Base-by-base conservation (phyloP, 768 basidiomycete genomes). In the Auricularia sp. region DNA sequence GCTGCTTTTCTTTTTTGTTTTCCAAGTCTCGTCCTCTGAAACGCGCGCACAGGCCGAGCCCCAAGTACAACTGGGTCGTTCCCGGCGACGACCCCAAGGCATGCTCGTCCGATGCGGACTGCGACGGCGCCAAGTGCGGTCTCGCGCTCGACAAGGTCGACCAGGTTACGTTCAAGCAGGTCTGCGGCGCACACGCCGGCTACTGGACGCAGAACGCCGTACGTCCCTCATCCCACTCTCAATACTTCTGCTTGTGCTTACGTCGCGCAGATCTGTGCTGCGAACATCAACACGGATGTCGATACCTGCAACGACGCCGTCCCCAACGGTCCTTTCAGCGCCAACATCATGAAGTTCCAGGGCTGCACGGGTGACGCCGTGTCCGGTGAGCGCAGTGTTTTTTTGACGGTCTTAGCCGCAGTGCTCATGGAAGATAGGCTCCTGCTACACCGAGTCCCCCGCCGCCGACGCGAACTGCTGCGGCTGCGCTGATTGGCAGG, bases 131-230 rank as follows among this genome's bases (percentile, higher is more conserved):
- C 39, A 62, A 33, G 39, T 65, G 65, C 65, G 65, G 65, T 54
- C 58, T 65, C 8, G 45, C 61, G 39, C 44, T 62, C 47, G n/a
- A 65, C 34, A 47, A 21, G 11, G 61, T 39, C 44, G 33, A 59
- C 56, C 56, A 59, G 56, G 56, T 59, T 29, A 59, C 61, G 10
- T 62, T 65, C 61, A 35, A 54, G 42, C 58, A 62, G 36, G 61
- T 62, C 16, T 65, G 65, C 65, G 65, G 65, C 14, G 35, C 61
- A 3, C 61, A 62, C 34, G 61, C 65, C 11, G 65, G 65, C 45
- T 65, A 65, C 65, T 65, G 65, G 65, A 65, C 58, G 18, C 58
- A 65, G 61, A 61, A 61, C 29, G 65, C 65, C 45, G 62, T 62
- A n/a, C 36, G 62, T 44, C 10, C 13, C 1, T 3, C n/a, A 6